These are phyloP conservation scores for Exophiala phaeomuriformis DNA, from an alignment of 2,329 filamentous ascomycete species.

Conservation along the genomic window DNA sequence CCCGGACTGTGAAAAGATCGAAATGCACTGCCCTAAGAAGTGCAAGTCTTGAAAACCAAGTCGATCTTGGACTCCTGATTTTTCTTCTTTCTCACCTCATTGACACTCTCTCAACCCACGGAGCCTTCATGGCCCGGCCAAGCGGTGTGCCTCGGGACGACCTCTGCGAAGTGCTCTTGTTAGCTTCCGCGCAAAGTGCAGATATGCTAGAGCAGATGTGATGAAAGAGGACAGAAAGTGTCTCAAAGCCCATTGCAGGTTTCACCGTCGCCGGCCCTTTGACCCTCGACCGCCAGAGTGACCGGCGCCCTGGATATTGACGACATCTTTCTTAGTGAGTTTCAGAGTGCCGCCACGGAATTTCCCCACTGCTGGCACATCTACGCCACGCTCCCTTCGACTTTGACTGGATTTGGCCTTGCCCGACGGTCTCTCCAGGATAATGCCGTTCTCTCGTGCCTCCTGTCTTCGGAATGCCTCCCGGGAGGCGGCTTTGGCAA, in stretches of 20 bases:
- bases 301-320: conserved; percentile 54
- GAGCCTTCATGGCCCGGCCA: no score
- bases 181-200: no score
- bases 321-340: conserved; percentile 70
- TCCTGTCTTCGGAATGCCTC: conserved; percentile 68
- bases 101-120: no score
- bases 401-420: conserved; percentile 32
- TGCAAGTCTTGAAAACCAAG: no score
- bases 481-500: conserved; percentile 54
- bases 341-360: conserved; percentile 72
- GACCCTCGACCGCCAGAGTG: conserved; percentile 8
- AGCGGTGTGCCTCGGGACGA: no score
- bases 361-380: conserved; percentile 70
- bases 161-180: no score
- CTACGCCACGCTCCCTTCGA: conserved; percentile 57
- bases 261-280: conserved; percentile 10
- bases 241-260: neutral
- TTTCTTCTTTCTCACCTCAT: no score
- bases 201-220: no score
- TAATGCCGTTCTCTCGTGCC: conserved; percentile 82
- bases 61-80: no score
- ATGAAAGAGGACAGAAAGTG: neutral
- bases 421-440: conserved; percentile 57
- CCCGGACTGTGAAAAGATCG: no score
- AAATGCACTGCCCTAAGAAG: no score